A percentile compares a stretch with the other conserved stretches of the same genome.
These are phyloP conservation scores for Hypseocharis bilobata DNA, from an alignment of 441 rosid genomes.

Conservation along the genomic window DNA sequence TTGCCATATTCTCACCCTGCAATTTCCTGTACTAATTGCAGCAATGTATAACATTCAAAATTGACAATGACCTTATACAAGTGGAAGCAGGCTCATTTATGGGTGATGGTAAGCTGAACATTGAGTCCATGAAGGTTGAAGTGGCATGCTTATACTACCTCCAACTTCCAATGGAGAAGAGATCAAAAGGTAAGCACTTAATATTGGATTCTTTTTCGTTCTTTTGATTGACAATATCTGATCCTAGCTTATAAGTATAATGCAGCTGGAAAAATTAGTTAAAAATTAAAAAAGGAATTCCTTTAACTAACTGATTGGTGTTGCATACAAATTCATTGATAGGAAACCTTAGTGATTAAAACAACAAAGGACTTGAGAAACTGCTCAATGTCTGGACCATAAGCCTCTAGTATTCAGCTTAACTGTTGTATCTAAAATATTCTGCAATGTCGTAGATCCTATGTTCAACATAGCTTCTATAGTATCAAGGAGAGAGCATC, in stretches of 20 bases:
- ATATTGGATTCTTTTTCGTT: slow-evolving; percentile 8
- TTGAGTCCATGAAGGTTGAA: slow-evolving; percentile 60
- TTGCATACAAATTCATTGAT: background rate
- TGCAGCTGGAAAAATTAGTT: background rate
- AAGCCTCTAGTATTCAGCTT: background rate
- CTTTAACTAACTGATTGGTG: background rate
- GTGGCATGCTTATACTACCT: slow-evolving; percentile 76
- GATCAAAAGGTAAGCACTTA: slow-evolving; percentile 55
- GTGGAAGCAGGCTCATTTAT: slow-evolving; percentile 35
- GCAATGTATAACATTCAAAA: slow-evolving; percentile 44
- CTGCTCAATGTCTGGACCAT: background rate
- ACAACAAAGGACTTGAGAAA: background rate
- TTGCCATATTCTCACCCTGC: slow-evolving; percentile 14
- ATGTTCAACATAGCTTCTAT: too few relatives aligned
- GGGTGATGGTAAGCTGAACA: slow-evolving; percentile 31
- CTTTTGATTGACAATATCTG: background rate
- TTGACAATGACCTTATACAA: slow-evolving; percentile 41
- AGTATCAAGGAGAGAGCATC: too few relatives aligned
- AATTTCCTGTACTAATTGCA: slow-evolving; percentile 34
- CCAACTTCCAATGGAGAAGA: slow-evolving; percentile 62
- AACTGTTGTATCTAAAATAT: too few relatives aligned
- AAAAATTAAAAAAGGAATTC: slow-evolving; percentile 5
- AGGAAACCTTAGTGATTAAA: background rate
- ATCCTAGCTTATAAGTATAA: background rate
- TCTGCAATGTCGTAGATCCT: too few relatives aligned